phyloP scores from a whole-genome alignment of 1,284 basidiomycete species.

The Rhodotorula sp. region DNA sequence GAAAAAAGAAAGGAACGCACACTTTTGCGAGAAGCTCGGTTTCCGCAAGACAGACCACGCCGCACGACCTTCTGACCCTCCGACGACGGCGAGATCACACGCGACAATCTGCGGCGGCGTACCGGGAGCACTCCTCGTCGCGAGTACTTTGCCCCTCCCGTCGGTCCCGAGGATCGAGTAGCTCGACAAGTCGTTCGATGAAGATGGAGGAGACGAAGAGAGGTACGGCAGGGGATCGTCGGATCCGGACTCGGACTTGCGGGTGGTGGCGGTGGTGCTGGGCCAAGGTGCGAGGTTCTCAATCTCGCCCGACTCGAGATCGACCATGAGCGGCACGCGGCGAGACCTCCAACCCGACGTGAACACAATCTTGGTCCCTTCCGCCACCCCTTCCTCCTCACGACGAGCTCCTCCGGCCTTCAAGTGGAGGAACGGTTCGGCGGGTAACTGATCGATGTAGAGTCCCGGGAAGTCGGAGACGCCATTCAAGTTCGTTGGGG shows the following conservation, averaged over 20 bases:
- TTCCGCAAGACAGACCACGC: conserved; percentile 21
- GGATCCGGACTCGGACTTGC: background rate
- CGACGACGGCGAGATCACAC: background rate
- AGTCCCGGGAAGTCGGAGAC: conserved; percentile 60
- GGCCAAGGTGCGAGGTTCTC: conserved; percentile 29
- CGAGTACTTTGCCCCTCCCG: conserved; percentile 54
- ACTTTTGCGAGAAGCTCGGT: background rate
- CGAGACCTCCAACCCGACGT: conserved; percentile 60
- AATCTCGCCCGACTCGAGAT: conserved; percentile 46
- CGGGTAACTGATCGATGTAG: conserved; percentile 58
- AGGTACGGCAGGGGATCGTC: conserved; percentile 23
- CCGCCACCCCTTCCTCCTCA: background rate
- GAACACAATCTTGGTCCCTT: conserved; percentile 48
- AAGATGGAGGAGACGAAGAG: too few species aligned
- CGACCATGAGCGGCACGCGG: conserved; percentile 55
- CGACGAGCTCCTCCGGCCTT: conserved; percentile 39
- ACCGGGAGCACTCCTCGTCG: conserved; percentile 56
- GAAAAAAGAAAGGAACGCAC: conserved; percentile 7
- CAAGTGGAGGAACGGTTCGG: conserved; percentile 53
- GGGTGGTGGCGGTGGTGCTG: background rate
- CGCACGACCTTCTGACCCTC: background rate
- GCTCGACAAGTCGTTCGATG: conserved; percentile 49
- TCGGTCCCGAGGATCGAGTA: conserved; percentile 61
- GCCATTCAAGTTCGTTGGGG: conserved; percentile 46
- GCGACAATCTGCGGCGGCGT: conserved; percentile 13